Conservation (phyloP, 768 basidiomycete species). For the Podaxis mareebaensis region DNA sequence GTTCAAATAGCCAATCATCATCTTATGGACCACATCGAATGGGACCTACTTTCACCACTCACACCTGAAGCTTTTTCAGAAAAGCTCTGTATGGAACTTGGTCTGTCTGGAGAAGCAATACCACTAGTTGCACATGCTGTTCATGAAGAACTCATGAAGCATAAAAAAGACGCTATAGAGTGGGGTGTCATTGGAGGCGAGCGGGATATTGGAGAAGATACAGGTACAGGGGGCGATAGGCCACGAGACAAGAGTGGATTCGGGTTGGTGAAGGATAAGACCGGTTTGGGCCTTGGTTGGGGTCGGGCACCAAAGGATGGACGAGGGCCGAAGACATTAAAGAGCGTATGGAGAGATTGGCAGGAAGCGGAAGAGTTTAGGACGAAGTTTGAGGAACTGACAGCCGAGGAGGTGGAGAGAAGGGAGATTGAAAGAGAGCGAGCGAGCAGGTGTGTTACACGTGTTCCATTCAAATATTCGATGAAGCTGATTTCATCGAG, state of each 20-base stretch:
- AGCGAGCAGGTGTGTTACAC: slow-evolving; percentile 55
- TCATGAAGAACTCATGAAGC: slow-evolving; percentile 93
- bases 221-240: slow-evolving; percentile 23
- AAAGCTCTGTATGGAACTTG: slow-evolving; percentile 82
- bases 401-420: slow-evolving; percentile 87
- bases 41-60: slow-evolving; percentile 93
- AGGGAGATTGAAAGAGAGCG: slow-evolving; percentile 87
- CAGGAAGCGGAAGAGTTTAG: slow-evolving; percentile 87
- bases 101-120: slow-evolving; percentile 82
- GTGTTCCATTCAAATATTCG: not conserved
- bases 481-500: slow-evolving; percentile 3
- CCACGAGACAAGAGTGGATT: slow-evolving; percentile 50
- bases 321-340: slow-evolving; percentile 76
- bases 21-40: slow-evolving; percentile 94
- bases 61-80: slow-evolving; percentile 86
- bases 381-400: slow-evolving; percentile 85
- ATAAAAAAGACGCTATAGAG: slow-evolving; percentile 94
- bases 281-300: slow-evolving; percentile 76
- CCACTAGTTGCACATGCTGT: slow-evolving; percentile 92
- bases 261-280: slow-evolving; percentile 75
- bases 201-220: slow-evolving; percentile 33
- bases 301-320: slow-evolving; percentile 78
- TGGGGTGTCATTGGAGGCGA: slow-evolving; percentile 83
- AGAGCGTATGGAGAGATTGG: slow-evolving; percentile 96
- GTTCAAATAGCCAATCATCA: slow-evolving; percentile 94